Evolutionary conservation across 2,329 filamentous ascomycete species (phyloP).

Genomic region (Phialocephala subalpina): DNA sequence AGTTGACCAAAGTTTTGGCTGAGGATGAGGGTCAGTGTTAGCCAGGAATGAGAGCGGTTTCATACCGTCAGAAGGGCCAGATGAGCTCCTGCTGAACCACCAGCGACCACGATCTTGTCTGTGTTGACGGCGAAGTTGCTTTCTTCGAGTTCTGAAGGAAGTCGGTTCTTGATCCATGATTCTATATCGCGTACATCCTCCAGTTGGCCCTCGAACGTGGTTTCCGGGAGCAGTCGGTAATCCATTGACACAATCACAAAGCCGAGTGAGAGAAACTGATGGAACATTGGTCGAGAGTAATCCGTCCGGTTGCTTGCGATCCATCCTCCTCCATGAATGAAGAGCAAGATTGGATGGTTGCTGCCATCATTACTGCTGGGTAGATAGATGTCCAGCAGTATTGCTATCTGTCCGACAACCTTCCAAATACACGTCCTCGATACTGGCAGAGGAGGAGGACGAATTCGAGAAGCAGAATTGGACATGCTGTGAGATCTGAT

Average conservation of each 20-base stretch:
- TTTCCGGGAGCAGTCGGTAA: slow-evolving; percentile 33
- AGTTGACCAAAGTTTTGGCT: slow-evolving; percentile 33
- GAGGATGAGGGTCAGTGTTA: not conserved
- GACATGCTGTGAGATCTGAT: slow-evolving; percentile 6
- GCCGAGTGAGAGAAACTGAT: slow-evolving; percentile 26
- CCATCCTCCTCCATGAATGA: slow-evolving; percentile 36
- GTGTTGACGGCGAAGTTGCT: slow-evolving; percentile 8
- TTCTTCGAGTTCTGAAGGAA: slow-evolving; percentile 17
- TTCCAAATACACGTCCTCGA: slow-evolving; percentile 32
- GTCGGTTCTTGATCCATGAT: slow-evolving; percentile 26
- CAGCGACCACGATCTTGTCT: slow-evolving; percentile 28
- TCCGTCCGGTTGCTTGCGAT: slow-evolving; percentile 27
- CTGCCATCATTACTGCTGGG: slow-evolving; percentile 1
- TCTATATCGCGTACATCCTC: slow-evolving; percentile 33
- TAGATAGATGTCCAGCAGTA: slow-evolving; percentile 9
- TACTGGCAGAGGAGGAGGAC: slow-evolving; percentile 24
- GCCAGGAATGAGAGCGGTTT: not conserved
- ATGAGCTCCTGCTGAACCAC: slow-evolving; percentile 31
- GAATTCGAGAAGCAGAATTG: slow-evolving; percentile 9
- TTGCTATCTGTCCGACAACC: slow-evolving; percentile 12
- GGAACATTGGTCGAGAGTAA: slow-evolving; percentile 30
- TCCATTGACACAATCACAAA: slow-evolving; percentile 33
- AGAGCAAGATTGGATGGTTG: slow-evolving; percentile 26
- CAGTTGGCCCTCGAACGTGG: slow-evolving; percentile 23
- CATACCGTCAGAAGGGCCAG: slow-evolving; percentile 32